Conservation (phyloP, 2,329 filamentous ascomycete species). For the Colletotrichum endophyticum region DNA sequence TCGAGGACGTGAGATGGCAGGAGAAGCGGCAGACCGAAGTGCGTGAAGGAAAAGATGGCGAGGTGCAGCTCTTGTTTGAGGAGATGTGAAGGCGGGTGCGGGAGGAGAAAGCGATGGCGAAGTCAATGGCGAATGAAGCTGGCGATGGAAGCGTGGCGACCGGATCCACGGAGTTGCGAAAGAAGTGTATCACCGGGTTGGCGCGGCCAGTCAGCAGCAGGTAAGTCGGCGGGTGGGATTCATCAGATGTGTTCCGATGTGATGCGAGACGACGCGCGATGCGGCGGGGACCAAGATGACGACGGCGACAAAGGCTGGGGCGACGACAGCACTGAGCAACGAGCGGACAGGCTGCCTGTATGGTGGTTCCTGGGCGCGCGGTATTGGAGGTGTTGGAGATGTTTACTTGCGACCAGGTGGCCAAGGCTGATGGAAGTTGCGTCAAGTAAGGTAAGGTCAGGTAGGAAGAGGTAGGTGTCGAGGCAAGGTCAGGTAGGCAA, state of each 20-base stretch:
- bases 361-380: background rate
- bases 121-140: background rate
- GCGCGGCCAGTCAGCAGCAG: constrained; percentile 10
- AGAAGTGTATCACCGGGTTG: background rate
- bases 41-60: background rate
- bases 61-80: background rate
- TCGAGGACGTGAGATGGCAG: background rate
- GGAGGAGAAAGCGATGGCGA: background rate
- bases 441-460: background rate
- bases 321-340: background rate
- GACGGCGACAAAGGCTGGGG: background rate
- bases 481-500: background rate
- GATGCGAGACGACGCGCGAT: background rate
- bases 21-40: background rate
- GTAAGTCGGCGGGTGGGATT: background rate
- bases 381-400: background rate
- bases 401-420: background rate
- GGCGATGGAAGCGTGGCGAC: constrained; percentile 6
- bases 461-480: background rate
- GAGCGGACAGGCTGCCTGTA: background rate
- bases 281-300: background rate
- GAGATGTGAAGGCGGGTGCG: background rate
- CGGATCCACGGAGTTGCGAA: background rate
- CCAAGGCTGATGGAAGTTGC: background rate
- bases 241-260: background rate